Evolutionary conservation across 805 yeast species (phyloP).

Genomic region (Torulaspora delbrueckii): DNA sequence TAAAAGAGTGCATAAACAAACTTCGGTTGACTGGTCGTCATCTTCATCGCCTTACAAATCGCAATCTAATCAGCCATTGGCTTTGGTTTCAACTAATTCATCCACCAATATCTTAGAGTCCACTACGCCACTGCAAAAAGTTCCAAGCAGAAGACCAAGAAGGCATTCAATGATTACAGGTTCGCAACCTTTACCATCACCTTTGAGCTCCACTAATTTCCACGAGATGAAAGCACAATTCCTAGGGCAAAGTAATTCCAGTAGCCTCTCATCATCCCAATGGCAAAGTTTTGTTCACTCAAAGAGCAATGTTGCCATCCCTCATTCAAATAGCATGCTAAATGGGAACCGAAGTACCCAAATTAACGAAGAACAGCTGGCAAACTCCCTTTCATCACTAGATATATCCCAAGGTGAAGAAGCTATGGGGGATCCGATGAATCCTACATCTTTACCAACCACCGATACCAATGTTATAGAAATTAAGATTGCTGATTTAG

Average conservation of each 20-base stretch:
- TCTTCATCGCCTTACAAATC: constrained; percentile 8
- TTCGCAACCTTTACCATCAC: constrained; percentile 89
- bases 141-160: constrained; percentile 46
- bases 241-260: constrained; percentile 16
- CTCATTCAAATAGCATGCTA: constrained; percentile 5
- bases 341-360: constrained; percentile 5
- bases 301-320: constrained; percentile 13
- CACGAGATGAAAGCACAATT: constrained; percentile 33
- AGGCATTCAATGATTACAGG: constrained; percentile 78
- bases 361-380: constrained; percentile 24
- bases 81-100: constrained; percentile 1
- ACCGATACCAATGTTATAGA: constrained; percentile 49
- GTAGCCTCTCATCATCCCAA: constrained; percentile 12
- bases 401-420: constrained; percentile 26
- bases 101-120: constrained; percentile 5
- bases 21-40: constrained; percentile 24
- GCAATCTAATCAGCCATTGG: constrained; percentile 2
- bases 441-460: constrained; percentile 32
- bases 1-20: constrained; percentile 40
- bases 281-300: constrained; percentile 14
- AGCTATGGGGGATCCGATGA: neutral
- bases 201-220: constrained; percentile 53
- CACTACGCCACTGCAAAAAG: constrained; percentile 12
- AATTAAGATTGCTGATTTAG: constrained; percentile 89
- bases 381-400: constrained; percentile 40